A percentile compares a stretch with the other conserved stretches of the same genome.
These are phyloP conservation scores for button mushroom (Agaricus bisporus) DNA, from an alignment of 768 basidiomycete species.

Conservation along the genomic window DNA sequence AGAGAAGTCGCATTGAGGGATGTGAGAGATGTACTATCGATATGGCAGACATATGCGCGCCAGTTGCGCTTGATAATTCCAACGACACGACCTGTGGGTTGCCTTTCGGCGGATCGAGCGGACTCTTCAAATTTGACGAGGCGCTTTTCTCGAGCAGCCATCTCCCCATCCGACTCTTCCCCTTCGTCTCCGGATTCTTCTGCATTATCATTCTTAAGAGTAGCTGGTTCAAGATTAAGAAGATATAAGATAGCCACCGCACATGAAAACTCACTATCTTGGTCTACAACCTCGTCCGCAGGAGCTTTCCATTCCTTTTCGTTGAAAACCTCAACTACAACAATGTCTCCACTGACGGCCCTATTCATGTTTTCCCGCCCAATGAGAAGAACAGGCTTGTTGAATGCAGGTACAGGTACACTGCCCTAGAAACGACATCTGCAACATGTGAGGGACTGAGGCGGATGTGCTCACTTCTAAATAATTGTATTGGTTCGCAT, in stretches of 20 bases:
- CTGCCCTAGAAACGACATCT: conserved; percentile 42
- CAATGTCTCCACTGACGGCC: conserved; percentile 88
- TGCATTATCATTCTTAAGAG: conserved; percentile 81
- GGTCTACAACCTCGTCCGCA: conserved; percentile 88
- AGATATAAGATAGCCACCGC: not conserved
- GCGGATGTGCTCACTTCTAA: conserved; percentile 41
- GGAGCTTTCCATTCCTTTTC: conserved; percentile 91
- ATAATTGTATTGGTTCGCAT: conserved; percentile 93
- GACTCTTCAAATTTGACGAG: conserved; percentile 27
- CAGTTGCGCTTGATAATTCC: conserved; percentile 95
- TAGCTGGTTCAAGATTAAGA: conserved; percentile 37
- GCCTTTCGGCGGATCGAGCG: conserved; percentile 46
- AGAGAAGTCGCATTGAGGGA: conserved; percentile 74
- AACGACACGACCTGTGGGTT: conserved; percentile 89
- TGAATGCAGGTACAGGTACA: conserved; percentile 67
- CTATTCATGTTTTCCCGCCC: conserved; percentile 95
- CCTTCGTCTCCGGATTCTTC: conserved; percentile 67
- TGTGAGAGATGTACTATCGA: conserved; percentile 84
- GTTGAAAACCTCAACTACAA: conserved; percentile 83
- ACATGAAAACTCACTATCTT: conserved; percentile 56
- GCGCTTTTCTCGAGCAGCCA: conserved; percentile 36
- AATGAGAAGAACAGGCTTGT: conserved; percentile 75
- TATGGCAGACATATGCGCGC: conserved; percentile 95
- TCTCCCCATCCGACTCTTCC: conserved; percentile 34
- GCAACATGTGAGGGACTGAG: not conserved